Conservation (phyloP, 2,329 filamentous ascomycete genomes). For the Huntiella savannae region DNA sequence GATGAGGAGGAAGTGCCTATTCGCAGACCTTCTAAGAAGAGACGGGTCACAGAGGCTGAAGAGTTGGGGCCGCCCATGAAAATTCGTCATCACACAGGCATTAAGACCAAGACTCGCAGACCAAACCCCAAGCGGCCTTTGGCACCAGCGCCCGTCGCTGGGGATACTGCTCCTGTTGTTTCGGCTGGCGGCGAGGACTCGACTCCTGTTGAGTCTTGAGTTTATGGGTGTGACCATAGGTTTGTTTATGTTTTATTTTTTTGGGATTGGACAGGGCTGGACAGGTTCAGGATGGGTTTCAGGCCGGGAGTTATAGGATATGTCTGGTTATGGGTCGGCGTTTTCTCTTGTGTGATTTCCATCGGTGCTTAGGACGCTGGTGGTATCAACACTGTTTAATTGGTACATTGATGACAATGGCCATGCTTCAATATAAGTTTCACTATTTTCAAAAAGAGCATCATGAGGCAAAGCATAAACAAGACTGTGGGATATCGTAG, state of each 20-base stretch:
- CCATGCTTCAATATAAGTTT: too few relatives aligned
- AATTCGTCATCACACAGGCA: constrained; percentile 15
- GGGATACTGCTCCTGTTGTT: neutral
- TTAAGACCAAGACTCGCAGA: constrained; percentile 10
- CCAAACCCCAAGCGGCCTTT: constrained; percentile 4
- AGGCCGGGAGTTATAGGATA: neutral
- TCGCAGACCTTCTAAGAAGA: constrained; percentile 8
- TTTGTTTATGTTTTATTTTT: constrained; percentile 1
- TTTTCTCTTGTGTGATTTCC: neutral
- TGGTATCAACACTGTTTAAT: too few relatives aligned
- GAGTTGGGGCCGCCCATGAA: constrained; percentile 16
- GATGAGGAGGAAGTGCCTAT: constrained; percentile 7
- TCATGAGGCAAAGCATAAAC: too few relatives aligned
- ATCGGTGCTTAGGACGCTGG: neutral
- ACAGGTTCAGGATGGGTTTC: too few relatives aligned
- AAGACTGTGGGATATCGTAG: too few relatives aligned
- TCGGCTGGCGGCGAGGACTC: neutral
- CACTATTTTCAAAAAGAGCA: too few relatives aligned
- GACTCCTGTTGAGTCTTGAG: neutral
- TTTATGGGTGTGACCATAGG: neutral
- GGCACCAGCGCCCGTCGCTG: constrained; percentile 1
- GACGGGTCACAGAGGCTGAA: constrained; percentile 18
- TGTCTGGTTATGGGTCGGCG: neutral
- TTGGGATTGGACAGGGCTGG: neutral
- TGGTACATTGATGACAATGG: too few relatives aligned